Percentiles rank a stretch among this genome's conserved stretches.
Conservation (phyloP, 129 eudicot species). For the Artemisia tridentata region DNA sequence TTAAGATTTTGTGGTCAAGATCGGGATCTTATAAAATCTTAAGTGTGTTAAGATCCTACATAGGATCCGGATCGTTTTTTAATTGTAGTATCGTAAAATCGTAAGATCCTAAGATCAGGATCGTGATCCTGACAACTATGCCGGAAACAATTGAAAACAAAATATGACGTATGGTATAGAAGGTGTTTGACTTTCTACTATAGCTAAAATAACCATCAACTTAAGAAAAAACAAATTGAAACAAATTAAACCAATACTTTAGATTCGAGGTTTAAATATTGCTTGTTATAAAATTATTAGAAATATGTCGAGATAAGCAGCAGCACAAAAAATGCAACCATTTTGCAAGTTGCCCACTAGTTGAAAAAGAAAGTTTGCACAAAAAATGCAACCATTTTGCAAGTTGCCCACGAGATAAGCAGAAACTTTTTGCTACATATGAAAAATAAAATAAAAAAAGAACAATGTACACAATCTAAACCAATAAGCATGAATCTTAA, state of each 20-base stretch:
- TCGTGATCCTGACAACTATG: too few relatives aligned
- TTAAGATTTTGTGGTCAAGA: too few relatives aligned
- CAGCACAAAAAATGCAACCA: background rate
- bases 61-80: too few relatives aligned
- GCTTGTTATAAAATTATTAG: background rate
- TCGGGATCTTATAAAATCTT: too few relatives aligned
- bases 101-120: too few relatives aligned
- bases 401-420: slow-evolving; percentile 1
- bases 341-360: slow-evolving; percentile 10
- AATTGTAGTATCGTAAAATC: too few relatives aligned
- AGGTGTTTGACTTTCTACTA: too few relatives aligned
- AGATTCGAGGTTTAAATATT: background rate
- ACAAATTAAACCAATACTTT: background rate
- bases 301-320: background rate
- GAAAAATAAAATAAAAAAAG: background rate
- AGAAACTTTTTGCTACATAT: slow-evolving; percentile 7
- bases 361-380: background rate
- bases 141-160: background rate
- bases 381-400: slow-evolving; percentile 1
- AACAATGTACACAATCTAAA: background rate
- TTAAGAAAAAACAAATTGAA: background rate
- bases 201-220: background rate
- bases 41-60: too few relatives aligned
- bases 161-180: background rate
- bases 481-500: slow-evolving; percentile 1